Percentiles rank a stretch among this genome's conserved stretches.
Evolutionary conservation across 2,329 filamentous ascomycete genomes (phyloP).

Genomic region (Alternaria sp.): DNA sequence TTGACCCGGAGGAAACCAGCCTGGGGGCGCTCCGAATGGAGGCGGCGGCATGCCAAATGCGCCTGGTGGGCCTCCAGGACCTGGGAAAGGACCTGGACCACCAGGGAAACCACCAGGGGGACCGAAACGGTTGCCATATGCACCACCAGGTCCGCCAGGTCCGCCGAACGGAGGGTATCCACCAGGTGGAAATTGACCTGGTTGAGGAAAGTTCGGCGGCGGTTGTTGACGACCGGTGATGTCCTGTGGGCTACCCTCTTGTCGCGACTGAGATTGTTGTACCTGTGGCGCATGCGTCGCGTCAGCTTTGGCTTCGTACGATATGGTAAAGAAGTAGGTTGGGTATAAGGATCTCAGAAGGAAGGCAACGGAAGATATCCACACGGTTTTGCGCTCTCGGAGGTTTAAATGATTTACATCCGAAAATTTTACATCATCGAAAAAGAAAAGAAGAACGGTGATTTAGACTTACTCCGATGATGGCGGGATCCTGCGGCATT

Average conservation of each 20-base stretch:
- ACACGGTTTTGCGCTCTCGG: conserved; percentile 96
- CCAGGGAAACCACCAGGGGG: conserved; percentile 58
- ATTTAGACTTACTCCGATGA: conserved; percentile 84
- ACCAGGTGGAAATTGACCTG: conserved; percentile 54
- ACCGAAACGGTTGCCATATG: conserved; percentile 56
- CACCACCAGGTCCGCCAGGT: conserved; percentile 49
- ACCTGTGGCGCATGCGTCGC: conserved; percentile 39
- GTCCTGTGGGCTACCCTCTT: conserved; percentile 33
- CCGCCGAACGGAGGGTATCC: conserved; percentile 54
- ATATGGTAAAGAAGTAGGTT: conserved; percentile 24
- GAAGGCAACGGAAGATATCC: conserved; percentile 99
- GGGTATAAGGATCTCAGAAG: conserved; percentile 76
- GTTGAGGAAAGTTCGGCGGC: conserved; percentile 52
- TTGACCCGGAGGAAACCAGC: conserved; percentile 81
- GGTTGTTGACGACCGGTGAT: conserved; percentile 47
- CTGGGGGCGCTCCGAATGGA: conserved; percentile 72
- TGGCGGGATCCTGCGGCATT: conserved; percentile 93
- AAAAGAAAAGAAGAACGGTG: conserved; percentile 35
- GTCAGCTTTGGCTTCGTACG: conserved; percentile 33
- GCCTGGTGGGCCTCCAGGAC: conserved; percentile 45
- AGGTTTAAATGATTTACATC: conserved; percentile 89
- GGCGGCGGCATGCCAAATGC: conserved; percentile 75
- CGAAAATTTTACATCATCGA: conserved; percentile 92
- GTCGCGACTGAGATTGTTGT: conserved; percentile 40
- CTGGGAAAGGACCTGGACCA: conserved; percentile 58